Evolutionary conservation across 306 rosid species (phyloP).

Genomic region (Medicago arabica): DNA sequence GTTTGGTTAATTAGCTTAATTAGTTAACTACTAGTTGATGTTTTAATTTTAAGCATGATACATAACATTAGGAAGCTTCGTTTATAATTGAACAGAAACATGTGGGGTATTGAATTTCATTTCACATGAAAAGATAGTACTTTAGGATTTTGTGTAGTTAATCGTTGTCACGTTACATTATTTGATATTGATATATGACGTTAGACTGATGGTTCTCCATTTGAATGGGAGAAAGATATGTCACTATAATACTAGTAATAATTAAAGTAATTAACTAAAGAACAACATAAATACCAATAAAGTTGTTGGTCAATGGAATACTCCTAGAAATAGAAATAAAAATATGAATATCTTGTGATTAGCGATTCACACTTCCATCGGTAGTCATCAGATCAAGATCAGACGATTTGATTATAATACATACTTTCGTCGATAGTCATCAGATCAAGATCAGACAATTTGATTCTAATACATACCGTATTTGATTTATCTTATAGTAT

Average conservation of each 20-base stretch:
- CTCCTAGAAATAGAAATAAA: neutral
- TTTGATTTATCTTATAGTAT: no score
- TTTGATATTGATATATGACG: slow-evolving; percentile 34
- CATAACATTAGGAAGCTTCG: slow-evolving; percentile 10
- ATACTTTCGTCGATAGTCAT: no score
- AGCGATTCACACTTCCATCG: no score
- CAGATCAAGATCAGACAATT: no score
- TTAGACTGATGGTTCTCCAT: slow-evolving; percentile 54
- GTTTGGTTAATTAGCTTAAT: neutral
- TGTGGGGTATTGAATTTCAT: slow-evolving; percentile 65
- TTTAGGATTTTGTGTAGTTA: slow-evolving; percentile 49
- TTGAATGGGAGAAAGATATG: slow-evolving; percentile 69
- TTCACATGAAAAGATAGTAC: slow-evolving; percentile 65
- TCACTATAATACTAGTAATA: slow-evolving; percentile 16
- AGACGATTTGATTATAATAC: no score
- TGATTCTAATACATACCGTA: no score
- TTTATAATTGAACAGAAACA: slow-evolving; percentile 56
- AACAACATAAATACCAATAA: slow-evolving; percentile 35
- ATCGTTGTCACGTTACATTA: slow-evolving; percentile 58
- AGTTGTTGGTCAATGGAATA: slow-evolving; percentile 60
- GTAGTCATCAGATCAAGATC: no score
- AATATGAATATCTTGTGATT: neutral
- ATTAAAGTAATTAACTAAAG: neutral
- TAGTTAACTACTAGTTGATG: neutral
- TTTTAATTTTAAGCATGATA: neutral